Conservation (phyloP, 75 land plant species). For the Cupressus sempervirens region DNA sequence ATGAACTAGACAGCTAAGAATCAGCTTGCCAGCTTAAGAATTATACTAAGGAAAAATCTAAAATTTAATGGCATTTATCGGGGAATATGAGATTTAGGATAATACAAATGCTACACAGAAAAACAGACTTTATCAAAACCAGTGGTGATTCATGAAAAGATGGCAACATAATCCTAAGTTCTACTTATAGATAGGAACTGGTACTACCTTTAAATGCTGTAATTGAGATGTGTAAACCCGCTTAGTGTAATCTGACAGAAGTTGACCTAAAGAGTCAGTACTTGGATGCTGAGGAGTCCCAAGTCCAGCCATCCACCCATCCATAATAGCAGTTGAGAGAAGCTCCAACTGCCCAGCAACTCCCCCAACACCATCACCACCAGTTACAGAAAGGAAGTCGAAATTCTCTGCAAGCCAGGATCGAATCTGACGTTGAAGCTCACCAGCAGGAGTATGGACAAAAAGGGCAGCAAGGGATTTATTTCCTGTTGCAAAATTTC, state of each 20-base stretch:
- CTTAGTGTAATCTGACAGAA: slow-evolving; percentile 87
- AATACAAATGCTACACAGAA: background rate
- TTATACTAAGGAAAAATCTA: background rate
- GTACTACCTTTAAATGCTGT: slow-evolving; percentile 88
- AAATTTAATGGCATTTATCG: background rate
- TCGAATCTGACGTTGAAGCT: slow-evolving; percentile 94
- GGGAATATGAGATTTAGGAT: background rate
- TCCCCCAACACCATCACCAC: slow-evolving; percentile 67
- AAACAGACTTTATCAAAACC: background rate
- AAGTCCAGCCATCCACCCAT: slow-evolving; percentile 99
- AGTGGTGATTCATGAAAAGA: background rate
- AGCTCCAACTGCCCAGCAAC: slow-evolving; percentile 83
- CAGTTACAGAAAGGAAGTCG: slow-evolving; percentile 88
- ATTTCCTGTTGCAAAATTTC: slow-evolving; percentile 86
- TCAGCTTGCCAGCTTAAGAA: background rate
- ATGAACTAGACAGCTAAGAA: background rate
- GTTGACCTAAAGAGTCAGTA: slow-evolving; percentile 98
- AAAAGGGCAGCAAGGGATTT: slow-evolving; percentile 92
- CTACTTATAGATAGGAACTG: background rate
- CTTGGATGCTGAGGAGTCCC: slow-evolving; percentile 76
- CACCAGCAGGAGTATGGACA: slow-evolving; percentile 99
- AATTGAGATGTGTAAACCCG: slow-evolving; percentile 86
- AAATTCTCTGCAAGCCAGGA: slow-evolving; percentile 95
- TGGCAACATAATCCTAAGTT: background rate
- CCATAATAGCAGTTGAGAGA: slow-evolving; percentile 96